Evolutionary conservation across 208 protist species (phyloP).

Genomic region (Acanthamoeba royreba): DNA sequence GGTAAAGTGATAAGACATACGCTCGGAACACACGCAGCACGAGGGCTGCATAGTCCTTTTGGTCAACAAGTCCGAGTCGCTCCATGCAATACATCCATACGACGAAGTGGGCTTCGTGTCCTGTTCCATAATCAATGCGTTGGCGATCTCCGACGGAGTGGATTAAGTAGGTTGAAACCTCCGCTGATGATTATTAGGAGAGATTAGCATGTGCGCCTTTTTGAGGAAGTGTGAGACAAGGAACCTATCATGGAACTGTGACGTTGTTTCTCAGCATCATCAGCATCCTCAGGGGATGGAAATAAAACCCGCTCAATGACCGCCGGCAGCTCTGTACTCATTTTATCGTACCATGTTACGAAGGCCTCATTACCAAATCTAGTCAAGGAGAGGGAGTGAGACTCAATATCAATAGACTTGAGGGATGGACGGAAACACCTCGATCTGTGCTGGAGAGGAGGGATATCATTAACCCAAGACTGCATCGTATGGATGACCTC

Average conservation of each 20-base stretch:
- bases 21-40: constrained; percentile 87
- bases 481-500: neutral
- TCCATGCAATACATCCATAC: constrained; percentile 83
- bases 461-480: neutral
- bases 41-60: constrained; percentile 79
- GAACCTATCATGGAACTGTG: neutral
- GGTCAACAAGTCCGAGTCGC: constrained; percentile 53
- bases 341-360: neutral
- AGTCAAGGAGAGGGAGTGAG: neutral
- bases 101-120: constrained; percentile 98
- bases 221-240: no score
- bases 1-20: neutral
- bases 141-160: constrained; percentile 93
- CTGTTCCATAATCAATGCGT: constrained; percentile 98
- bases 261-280: neutral
- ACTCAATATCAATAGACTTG: neutral
- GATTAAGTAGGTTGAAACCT: constrained; percentile 82
- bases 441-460: neutral
- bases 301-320: neutral
- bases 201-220: no score
- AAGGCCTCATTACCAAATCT: constrained; percentile 6
- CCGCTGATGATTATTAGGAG: no score
- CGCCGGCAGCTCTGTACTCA: neutral
- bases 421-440: neutral
- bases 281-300: neutral